Conservation (phyloP, 257 asterid genomes). For the Nicotiana sylvestris region DNA sequence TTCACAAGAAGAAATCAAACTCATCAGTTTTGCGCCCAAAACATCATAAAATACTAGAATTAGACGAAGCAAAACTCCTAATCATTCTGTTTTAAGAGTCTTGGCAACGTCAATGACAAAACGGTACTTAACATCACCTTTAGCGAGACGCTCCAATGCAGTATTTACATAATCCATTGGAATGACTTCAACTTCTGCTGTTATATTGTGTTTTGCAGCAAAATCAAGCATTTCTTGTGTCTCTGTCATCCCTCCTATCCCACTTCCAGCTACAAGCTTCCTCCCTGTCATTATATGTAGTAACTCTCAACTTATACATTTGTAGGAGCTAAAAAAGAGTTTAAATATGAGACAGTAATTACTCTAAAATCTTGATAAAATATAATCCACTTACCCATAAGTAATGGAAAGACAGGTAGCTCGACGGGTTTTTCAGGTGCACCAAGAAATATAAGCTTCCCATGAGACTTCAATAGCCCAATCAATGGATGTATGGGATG, state of each 20-base stretch:
- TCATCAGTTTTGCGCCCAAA: no score
- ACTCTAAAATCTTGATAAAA: not conserved
- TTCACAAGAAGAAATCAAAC: no score
- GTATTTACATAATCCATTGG: conserved; percentile 7
- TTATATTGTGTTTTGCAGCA: not conserved
- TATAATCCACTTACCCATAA: conserved; percentile 22
- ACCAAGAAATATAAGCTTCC: conserved; percentile 41
- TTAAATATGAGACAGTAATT: not conserved
- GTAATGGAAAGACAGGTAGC: conserved; percentile 17
- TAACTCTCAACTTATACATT: not conserved
- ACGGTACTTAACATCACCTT: conserved; percentile 12
- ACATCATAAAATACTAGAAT: no score
- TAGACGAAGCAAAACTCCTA: not conserved
- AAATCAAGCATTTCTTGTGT: not conserved
- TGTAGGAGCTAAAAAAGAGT: not conserved
- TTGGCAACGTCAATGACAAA: conserved; percentile 36
- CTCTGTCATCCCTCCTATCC: not conserved
- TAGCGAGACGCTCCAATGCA: conserved; percentile 2
- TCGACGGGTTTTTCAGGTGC: conserved; percentile 17
- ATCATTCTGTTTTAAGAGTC: not conserved
- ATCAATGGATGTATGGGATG: conserved; percentile 42
- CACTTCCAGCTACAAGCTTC: conserved; percentile 10
- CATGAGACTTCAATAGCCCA: conserved; percentile 35
- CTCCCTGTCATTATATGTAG: not conserved
- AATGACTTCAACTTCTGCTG: conserved; percentile 10